These are phyloP conservation scores for Hypoxylon sp. DNA, from an alignment of 2,329 filamentous ascomycete genomes.

Conservation along the genomic window DNA sequence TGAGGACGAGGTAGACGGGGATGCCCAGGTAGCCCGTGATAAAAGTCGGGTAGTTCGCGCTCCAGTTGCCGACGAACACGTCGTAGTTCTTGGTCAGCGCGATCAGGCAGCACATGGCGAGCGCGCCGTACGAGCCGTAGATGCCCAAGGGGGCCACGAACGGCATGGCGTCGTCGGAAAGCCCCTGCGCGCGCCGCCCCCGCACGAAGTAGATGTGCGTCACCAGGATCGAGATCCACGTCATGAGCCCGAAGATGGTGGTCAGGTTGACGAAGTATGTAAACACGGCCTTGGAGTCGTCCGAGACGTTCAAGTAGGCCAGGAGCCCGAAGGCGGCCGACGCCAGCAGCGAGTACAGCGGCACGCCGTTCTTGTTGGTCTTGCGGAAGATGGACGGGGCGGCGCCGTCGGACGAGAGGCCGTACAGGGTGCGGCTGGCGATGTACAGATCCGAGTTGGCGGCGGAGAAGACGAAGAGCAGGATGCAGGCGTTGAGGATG, in stretches of 20 bases:
- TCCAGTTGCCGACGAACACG: slow-evolving; percentile 70
- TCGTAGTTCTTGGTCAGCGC: slow-evolving; percentile 85
- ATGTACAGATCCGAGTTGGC: slow-evolving; percentile 84
- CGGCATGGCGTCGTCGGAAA: slow-evolving; percentile 66
- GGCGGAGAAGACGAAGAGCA: slow-evolving; percentile 81
- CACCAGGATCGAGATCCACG: slow-evolving; percentile 75
- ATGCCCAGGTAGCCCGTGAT: slow-evolving; percentile 83
- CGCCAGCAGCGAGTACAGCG: slow-evolving; percentile 71
- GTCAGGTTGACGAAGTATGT: slow-evolving; percentile 75
- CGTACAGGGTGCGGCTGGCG: slow-evolving; percentile 78
- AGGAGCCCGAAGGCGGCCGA: slow-evolving; percentile 73
- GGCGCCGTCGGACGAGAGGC: slow-evolving; percentile 76
- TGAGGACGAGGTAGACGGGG: slow-evolving; percentile 76
- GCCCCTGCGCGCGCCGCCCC: slow-evolving; percentile 70
- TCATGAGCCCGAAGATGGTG: slow-evolving; percentile 74
- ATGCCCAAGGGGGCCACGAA: slow-evolving; percentile 79
- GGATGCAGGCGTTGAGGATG: slow-evolving; percentile 79
- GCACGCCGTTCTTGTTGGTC: slow-evolving; percentile 78
- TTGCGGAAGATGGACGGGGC: slow-evolving; percentile 78
- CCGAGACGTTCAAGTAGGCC: slow-evolving; percentile 74
- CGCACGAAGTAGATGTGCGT: slow-evolving; percentile 75
- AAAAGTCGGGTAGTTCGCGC: slow-evolving; percentile 74
- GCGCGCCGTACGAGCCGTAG: slow-evolving; percentile 73
- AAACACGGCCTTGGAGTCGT: slow-evolving; percentile 68
- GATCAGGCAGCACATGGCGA: slow-evolving; percentile 78